Percentiles rank a stretch among this genome's conserved stretches.
phyloP scores from a whole-genome alignment of 2,329 filamentous ascomycete species.

The Ceratocystiopsis minuta region DNA sequence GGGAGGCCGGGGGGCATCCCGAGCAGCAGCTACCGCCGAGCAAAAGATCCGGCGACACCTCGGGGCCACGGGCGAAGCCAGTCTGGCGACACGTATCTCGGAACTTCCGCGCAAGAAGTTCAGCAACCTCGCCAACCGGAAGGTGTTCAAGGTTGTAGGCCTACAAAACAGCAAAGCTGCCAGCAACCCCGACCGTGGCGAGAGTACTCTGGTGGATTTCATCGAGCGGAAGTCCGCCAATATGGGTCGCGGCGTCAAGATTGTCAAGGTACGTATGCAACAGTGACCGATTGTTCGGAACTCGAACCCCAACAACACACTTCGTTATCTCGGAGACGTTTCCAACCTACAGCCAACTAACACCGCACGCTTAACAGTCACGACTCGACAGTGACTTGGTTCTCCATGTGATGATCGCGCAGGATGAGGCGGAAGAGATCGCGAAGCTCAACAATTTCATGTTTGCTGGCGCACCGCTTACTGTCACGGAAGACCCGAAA shows the following conservation, averaged over 20 bases:
- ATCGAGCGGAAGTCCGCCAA: conserved; percentile 51
- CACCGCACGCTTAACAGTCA: conserved; percentile 40
- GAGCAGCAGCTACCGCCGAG: conserved; percentile 1
- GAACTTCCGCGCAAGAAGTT: conserved; percentile 10
- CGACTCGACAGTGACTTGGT: conserved; percentile 44
- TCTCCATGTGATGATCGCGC: conserved; percentile 47
- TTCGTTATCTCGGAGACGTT: not conserved
- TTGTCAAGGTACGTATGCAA: conserved; percentile 55
- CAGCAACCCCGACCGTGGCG: conserved; percentile 46
- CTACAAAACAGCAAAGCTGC: conserved; percentile 52
- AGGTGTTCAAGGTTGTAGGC: conserved; percentile 36
- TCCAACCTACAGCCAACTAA: conserved; percentile 39
- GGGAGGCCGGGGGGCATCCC: conserved; percentile 3
- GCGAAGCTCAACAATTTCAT: conserved; percentile 48
- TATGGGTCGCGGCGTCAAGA: conserved; percentile 39
- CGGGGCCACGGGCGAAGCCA: conserved; percentile 13
- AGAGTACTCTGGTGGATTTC: conserved; percentile 46
- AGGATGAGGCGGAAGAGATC: conserved; percentile 45
- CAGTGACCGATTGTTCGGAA: no score
- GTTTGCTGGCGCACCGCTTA: conserved; percentile 48
- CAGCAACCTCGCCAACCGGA: conserved; percentile 14
- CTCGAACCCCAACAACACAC: no score
- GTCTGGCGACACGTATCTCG: conserved; percentile 10
- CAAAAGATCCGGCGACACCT: conserved; percentile 14
- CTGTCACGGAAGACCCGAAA: conserved; percentile 29